Evolutionary conservation across 2,329 filamentous ascomycete species (phyloP).

Genomic region (Ceratocystis destructans): DNA sequence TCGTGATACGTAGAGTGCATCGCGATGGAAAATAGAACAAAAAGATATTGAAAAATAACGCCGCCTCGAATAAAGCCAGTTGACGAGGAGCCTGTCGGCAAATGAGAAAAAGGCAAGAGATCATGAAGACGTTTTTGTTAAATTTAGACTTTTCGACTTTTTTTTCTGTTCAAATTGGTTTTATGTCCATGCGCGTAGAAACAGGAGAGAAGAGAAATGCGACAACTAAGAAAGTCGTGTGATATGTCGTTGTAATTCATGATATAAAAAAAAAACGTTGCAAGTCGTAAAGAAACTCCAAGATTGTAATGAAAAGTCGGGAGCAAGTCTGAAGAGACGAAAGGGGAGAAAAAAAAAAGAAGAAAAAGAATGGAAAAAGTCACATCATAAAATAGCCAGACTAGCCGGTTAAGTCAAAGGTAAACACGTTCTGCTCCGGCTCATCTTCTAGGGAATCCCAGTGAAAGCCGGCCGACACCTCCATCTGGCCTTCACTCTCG

Average conservation of each 20-base stretch:
- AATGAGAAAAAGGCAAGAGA: neutral
- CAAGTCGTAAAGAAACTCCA: constrained; percentile 6
- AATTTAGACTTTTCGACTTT: neutral
- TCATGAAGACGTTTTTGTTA: constrained; percentile 8
- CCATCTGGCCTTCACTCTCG: neutral
- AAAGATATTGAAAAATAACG: neutral
- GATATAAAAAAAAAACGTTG: constrained; percentile 3
- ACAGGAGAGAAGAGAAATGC: neutral
- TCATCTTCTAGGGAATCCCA: neutral
- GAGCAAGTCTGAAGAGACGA: too few species aligned
- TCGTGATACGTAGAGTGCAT: neutral
- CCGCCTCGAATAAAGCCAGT: neutral
- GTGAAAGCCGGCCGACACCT: neutral
- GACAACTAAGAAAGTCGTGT: neutral
- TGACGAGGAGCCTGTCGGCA: neutral
- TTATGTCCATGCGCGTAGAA: neutral
- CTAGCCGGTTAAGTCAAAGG: neutral
- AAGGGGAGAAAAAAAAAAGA: neutral
- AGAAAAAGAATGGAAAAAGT: neutral
- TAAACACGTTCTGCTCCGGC: neutral
- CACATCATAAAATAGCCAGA: neutral
- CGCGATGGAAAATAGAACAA: neutral
- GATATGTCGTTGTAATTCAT: neutral
- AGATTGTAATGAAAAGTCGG: neutral
- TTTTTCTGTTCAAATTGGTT: constrained; percentile 15